phyloP scores from a whole-genome alignment of 441 rosid genomes.

The Gossypium davidsonii region DNA sequence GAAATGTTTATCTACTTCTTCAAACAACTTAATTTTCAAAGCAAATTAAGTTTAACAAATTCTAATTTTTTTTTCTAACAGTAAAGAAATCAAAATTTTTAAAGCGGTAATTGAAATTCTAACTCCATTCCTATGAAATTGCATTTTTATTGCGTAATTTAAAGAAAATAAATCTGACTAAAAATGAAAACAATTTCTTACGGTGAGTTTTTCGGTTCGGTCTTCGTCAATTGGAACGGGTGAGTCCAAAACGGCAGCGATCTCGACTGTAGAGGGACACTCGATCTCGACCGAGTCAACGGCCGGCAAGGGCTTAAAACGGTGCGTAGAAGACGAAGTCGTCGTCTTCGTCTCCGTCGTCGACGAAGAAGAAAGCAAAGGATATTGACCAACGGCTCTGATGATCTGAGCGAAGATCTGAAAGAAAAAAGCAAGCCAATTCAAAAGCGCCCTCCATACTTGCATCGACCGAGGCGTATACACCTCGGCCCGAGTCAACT shows the following conservation, averaged over 20 bases:
- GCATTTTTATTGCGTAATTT: not conserved
- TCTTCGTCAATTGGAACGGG: not conserved
- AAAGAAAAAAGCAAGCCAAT: constrained; percentile 73
- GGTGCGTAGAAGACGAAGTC: constrained; percentile 31
- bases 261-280: constrained; percentile 40
- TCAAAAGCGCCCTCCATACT: constrained; percentile 57
- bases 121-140: not conserved
- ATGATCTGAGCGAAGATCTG: constrained; percentile 75
- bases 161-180: not conserved
- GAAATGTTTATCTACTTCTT: no score
- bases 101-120: not conserved
- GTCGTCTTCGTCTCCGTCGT: not conserved
- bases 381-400: constrained; percentile 55
- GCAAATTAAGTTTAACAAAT: not conserved
- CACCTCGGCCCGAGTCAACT: constrained; percentile 81
- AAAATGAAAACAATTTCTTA: constrained; percentile 5
- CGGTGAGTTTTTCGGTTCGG: constrained; percentile 53
- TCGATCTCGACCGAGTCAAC: constrained; percentile 53
- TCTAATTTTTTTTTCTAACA: not conserved
- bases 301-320: constrained; percentile 64
- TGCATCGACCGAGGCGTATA: constrained; percentile 55
- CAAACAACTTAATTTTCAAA: not conserved
- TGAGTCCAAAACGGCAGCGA: constrained; percentile 27
- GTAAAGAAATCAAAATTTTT: no score
- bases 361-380: constrained; percentile 48